Conservation (phyloP, 164 flowering plant genomes). For the Magnolia officinalis region DNA sequence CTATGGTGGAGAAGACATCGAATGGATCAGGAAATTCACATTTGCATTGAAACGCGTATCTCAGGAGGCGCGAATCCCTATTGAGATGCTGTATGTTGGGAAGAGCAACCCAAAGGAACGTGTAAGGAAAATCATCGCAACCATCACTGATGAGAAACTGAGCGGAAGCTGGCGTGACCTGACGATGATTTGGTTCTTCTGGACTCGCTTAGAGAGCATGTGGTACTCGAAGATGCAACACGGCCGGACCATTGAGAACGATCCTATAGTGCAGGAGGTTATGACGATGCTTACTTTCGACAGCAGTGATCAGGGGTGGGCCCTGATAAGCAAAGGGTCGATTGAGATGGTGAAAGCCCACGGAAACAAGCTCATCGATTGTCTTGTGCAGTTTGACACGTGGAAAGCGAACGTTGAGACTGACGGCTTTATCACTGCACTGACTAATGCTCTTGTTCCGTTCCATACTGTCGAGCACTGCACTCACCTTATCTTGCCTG, state of each 20-base stretch:
- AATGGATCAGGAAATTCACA: slow-evolving; percentile 41
- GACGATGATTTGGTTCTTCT: slow-evolving; percentile 43
- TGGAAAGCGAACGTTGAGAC: slow-evolving; percentile 36
- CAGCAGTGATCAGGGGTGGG: slow-evolving; percentile 59
- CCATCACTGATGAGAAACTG: slow-evolving; percentile 21
- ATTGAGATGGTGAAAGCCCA: slow-evolving; percentile 41
- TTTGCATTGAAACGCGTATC: slow-evolving; percentile 15
- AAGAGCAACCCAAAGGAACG: slow-evolving; percentile 37
- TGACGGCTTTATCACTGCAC: slow-evolving; percentile 47
- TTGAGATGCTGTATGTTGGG: slow-evolving; percentile 47
- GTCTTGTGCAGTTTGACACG: slow-evolving; percentile 21
- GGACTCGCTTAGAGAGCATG: slow-evolving; percentile 61
- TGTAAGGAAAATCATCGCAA: slow-evolving; percentile 16
- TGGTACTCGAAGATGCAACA: slow-evolving; percentile 47
- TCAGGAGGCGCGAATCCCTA: slow-evolving; percentile 8
- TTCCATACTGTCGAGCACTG: slow-evolving; percentile 60
- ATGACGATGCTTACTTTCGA: slow-evolving; percentile 51
- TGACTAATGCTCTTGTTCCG: slow-evolving; percentile 28
- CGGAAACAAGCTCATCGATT: slow-evolving; percentile 34
- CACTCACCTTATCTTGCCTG: slow-evolving; percentile 64
- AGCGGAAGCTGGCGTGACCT: slow-evolving; percentile 20
- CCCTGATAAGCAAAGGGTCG: slow-evolving; percentile 46
- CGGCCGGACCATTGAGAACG: slow-evolving; percentile 32
- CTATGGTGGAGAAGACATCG: slow-evolving; percentile 47
- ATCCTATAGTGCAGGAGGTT: slow-evolving; percentile 47